Conservation (phyloP, 768 basidiomycete genomes). For the Tricholoma furcatifolium region DNA sequence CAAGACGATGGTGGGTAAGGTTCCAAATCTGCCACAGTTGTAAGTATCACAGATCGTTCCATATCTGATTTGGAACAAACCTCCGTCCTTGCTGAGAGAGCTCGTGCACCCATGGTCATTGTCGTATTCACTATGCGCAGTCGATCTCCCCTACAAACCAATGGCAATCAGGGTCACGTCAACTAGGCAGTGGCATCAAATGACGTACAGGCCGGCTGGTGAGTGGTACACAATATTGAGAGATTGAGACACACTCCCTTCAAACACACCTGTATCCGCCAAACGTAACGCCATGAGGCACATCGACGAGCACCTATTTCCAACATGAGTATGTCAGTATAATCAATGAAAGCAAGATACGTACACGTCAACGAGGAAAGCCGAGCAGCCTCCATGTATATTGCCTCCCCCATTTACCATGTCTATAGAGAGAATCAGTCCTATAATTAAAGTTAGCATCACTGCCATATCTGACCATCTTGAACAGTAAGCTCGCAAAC, state of each 20-base stretch:
- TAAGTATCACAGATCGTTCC: neutral
- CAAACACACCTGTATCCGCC: constrained; percentile 22
- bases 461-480: constrained; percentile 31
- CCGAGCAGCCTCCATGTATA: constrained; percentile 57
- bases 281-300: constrained; percentile 37
- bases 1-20: constrained; percentile 46
- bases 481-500: constrained; percentile 42
- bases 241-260: constrained; percentile 46
- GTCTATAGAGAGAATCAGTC: constrained; percentile 31
- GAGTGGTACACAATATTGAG: constrained; percentile 55
- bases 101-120: constrained; percentile 45
- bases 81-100: constrained; percentile 49
- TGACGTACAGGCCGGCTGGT: constrained; percentile 46
- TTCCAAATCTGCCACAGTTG: constrained; percentile 52
- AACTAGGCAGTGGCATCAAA: neutral
- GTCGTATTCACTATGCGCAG: constrained; percentile 54
- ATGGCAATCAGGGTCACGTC: neutral
- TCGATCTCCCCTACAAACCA: constrained; percentile 40
- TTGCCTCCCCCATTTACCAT: constrained; percentile 51
- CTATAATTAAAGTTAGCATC: neutral
- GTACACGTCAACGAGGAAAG: constrained; percentile 52
- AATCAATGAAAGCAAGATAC: constrained; percentile 14
- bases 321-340: neutral
- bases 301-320: constrained; percentile 47
- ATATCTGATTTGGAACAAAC: constrained; percentile 23